Evolutionary conservation across 306 rosid species (phyloP).

Genomic region (Arachis hypogaea): DNA sequence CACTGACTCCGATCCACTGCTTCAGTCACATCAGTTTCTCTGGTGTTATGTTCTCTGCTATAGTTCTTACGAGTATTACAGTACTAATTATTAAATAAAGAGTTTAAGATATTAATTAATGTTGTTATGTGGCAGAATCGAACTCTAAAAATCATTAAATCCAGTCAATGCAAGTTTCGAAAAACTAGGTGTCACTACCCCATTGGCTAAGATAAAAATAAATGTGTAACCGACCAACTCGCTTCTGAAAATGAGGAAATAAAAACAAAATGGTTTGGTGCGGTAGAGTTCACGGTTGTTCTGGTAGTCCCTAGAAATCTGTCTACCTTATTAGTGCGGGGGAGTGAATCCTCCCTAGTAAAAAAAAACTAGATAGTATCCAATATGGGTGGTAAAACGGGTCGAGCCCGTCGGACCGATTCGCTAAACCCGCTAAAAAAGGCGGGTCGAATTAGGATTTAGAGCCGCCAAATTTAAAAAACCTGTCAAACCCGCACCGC

Average conservation of each 20-base stretch:
- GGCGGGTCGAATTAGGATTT: too few relatives aligned
- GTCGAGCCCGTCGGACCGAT: too few relatives aligned
- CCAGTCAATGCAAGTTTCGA: background rate
- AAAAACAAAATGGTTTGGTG: background rate
- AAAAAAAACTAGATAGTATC: too few relatives aligned
- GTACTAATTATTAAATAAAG: too few relatives aligned
- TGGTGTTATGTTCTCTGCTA: background rate
- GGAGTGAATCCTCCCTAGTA: too few relatives aligned
- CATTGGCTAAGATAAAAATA: background rate
- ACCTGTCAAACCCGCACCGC: too few relatives aligned
- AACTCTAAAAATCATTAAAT: background rate
- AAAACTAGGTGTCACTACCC: background rate
- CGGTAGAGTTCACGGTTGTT: background rate
- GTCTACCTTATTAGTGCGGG: background rate
- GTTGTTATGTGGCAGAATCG: background rate
- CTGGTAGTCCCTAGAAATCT: background rate
- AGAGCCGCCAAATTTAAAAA: too few relatives aligned
- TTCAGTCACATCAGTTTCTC: background rate
- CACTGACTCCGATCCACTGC: background rate
- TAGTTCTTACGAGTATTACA: too few relatives aligned
- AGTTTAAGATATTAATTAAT: background rate
- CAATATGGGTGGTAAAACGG: too few relatives aligned
- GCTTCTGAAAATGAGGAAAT: background rate
- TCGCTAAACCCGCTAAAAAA: too few relatives aligned
- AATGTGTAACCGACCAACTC: background rate